Evolutionary conservation across 2,329 filamentous ascomycete species (phyloP), one percentile per base, ranked within the genome.

Genomic region (Ophiocordyceps camponoti-floridani): DNA sequence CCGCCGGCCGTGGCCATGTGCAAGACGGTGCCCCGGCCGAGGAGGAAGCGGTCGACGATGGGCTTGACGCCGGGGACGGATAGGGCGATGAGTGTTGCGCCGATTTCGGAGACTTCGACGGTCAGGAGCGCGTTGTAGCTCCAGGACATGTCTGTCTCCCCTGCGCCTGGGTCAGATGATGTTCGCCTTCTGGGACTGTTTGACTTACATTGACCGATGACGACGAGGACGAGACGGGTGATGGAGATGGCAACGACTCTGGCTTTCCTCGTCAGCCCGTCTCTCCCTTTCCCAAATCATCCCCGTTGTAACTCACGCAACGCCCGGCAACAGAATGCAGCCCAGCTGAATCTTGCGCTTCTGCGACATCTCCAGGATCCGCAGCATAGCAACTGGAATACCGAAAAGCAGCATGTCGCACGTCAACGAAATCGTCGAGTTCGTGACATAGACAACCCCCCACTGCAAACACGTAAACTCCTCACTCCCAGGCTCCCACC

Each of bases 371-470:
- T 69, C 64, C 40, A 72, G 50, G 9, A 62, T 58, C 27, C 59
- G 55, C 35, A 73, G 59, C 57, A 73, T 66, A 7, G 66, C 63
- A 16, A 67, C 56, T 0, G 69, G 69, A 42, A 73, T 69, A 3
- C 63, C 60, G 47, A 73, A 72, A 37, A 73, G 57, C 13, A 72
- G 47, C 43, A 73, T 48, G 44, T 73, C 70, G 52, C 68, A 72
- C 1, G 69, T 47, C 10, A 73, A 54, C 1, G 68, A 72, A 3
- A 73, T 54, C 0, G 33, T 27, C 30, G 57, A 60, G 11, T 68
- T 71, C 51, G 72, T 73, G 18, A 69, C 64, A 10, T 73, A 73
- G 1, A 73, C 68, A 3, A 69, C 46, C 0, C 69, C 70, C 69
- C 69, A 73, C 14, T 62, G 55, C 35, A 73, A 47, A 48, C 69